Percentiles rank a stretch among this genome's conserved stretches.
These are phyloP conservation scores for Spongiforma sp. DNA, from an alignment of 1,284 basidiomycete genomes.

Conservation along the genomic window DNA sequence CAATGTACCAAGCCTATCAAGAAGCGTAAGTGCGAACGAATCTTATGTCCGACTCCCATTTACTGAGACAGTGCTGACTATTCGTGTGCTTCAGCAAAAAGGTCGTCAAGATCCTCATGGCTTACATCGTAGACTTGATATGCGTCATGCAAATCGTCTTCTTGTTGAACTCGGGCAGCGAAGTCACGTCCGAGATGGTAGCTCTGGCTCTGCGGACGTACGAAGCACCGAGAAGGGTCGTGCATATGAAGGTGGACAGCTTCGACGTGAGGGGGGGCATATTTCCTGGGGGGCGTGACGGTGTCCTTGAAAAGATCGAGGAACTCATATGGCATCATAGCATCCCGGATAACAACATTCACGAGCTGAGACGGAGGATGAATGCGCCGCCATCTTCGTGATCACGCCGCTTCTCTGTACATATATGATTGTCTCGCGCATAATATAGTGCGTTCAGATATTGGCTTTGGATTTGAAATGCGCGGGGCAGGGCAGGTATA, in stretches of 20 bases:
- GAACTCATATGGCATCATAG: slow-evolving; percentile 15
- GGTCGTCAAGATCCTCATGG: slow-evolving; percentile 24
- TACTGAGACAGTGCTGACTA: not conserved
- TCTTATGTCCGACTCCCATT: too few species aligned
- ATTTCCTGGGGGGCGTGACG: slow-evolving; percentile 6
- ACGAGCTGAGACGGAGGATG: not conserved
- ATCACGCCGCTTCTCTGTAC: not conserved
- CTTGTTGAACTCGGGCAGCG: not conserved
- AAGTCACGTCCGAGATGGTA: not conserved
- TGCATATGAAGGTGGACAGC: not conserved
- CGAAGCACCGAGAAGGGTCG: not conserved
- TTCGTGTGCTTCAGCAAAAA: slow-evolving; percentile 3
- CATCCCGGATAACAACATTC: slow-evolving; percentile 10
- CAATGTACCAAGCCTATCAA: not conserved
- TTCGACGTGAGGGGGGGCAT: slow-evolving; percentile 3
- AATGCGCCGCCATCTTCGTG: not conserved
- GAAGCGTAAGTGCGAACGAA: slow-evolving; percentile 12
- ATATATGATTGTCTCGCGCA: not conserved
- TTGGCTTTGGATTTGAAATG: too few species aligned
- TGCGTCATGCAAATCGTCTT: slow-evolving; percentile 31
- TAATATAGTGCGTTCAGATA: too few species aligned
- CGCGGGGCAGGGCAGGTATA: too few species aligned
- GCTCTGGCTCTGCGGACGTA: slow-evolving; percentile 1
- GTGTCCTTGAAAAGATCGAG: slow-evolving; percentile 17
- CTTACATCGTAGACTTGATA: slow-evolving; percentile 29